Evolutionary conservation across 1,139 yeast genomes (phyloP).

Genomic region (Waltiozyma sp.): DNA sequence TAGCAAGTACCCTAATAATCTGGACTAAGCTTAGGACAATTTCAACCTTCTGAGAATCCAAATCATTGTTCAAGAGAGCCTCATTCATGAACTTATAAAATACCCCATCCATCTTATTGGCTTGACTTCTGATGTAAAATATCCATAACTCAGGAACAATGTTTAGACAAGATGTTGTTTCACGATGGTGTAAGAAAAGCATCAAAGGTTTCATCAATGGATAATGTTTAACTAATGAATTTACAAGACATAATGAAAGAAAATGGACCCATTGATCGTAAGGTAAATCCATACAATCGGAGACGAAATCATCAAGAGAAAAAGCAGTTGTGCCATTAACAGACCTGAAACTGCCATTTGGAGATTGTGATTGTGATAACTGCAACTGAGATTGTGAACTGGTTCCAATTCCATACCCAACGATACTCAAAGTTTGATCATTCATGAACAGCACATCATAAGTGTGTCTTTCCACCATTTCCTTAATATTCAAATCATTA

Average conservation of each 20-base stretch:
- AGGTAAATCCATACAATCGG: not conserved
- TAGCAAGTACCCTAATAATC: conserved; percentile 33
- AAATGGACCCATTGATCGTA: not conserved
- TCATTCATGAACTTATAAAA: not conserved
- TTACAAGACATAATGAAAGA: not conserved
- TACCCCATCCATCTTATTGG: not conserved
- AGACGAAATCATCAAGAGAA: not conserved
- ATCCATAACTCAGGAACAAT: not conserved
- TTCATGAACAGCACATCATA: not conserved
- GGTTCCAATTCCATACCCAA: not conserved
- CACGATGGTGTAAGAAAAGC: not conserved
- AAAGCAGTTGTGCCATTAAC: not conserved
- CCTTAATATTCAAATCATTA: not conserved
- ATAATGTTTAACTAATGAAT: not conserved
- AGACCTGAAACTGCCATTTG: not conserved
- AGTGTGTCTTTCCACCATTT: not conserved
- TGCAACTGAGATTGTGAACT: not conserved
- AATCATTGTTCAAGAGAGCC: not conserved
- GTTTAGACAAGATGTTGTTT: not conserved
- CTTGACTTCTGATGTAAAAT: not conserved
- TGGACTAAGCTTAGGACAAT: not conserved
- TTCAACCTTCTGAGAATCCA: not conserved
- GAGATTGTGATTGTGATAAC: no score
- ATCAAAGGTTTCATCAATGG: not conserved
- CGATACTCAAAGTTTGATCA: not conserved